Evolutionary conservation across 2,329 filamentous ascomycete genomes (phyloP).

Genomic region (Tolypocladium ophioglossoides): DNA sequence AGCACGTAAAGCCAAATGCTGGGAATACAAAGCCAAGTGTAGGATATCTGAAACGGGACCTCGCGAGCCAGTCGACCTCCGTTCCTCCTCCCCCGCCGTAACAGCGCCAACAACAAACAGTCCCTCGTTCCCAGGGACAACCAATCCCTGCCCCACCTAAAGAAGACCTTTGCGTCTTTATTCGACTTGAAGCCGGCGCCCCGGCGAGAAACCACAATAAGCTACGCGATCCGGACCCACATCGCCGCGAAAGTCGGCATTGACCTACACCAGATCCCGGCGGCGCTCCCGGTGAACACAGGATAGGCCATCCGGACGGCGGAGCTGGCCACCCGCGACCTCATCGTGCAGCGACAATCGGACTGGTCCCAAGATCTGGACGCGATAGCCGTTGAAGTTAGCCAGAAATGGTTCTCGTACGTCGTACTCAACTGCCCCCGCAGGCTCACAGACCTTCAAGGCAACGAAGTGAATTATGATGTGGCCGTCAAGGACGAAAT

Average conservation of each 20-base stretch:
- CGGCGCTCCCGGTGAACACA: constrained; percentile 4
- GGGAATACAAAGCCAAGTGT: too few relatives aligned
- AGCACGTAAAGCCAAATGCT: too few relatives aligned
- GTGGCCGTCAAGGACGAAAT: not conserved
- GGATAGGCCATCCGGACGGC: constrained; percentile 4
- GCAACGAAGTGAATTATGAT: not conserved
- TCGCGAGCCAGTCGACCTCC: too few relatives aligned
- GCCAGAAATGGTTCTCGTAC: constrained; percentile 6
- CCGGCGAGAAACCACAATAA: constrained; percentile 4
- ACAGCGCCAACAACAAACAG: constrained; percentile 1
- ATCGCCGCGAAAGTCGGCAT: constrained; percentile 6
- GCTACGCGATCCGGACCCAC: constrained; percentile 5
- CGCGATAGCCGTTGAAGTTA: constrained; percentile 5
- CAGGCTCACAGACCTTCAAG: constrained; percentile 4
- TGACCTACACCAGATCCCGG: constrained; percentile 3
- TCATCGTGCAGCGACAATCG: constrained; percentile 4
- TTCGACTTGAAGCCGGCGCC: constrained; percentile 6
- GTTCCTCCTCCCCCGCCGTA: too few relatives aligned
- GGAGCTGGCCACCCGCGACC: constrained; percentile 2
- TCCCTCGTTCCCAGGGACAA: constrained; percentile 5
- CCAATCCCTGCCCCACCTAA: constrained; percentile 2
- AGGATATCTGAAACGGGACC: too few relatives aligned
- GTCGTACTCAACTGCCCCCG: constrained; percentile 4
- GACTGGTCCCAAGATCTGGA: constrained; percentile 4
- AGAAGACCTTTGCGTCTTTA: constrained; percentile 7